Conservation (phyloP, 306 rosid species). For the Dryas octopetala region DNA sequence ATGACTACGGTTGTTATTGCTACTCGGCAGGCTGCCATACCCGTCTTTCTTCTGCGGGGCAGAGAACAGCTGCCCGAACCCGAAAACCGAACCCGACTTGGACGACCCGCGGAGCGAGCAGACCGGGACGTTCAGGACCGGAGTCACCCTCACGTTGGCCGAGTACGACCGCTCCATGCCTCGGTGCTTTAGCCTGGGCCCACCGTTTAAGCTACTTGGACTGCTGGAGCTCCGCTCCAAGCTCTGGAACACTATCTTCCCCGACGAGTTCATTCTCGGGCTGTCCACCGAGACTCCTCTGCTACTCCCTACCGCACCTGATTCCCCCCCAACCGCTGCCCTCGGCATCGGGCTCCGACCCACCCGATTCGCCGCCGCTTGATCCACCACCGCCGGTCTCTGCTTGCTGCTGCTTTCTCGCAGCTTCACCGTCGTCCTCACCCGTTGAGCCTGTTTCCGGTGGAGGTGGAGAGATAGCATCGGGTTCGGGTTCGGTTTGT, state of each 20-base stretch:
- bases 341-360: slow-evolving; percentile 66
- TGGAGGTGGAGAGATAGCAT: slow-evolving; percentile 38
- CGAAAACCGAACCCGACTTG: slow-evolving; percentile 76
- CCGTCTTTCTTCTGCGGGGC: slow-evolving; percentile 72
- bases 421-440: slow-evolving; percentile 56
- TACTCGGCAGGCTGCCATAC: slow-evolving; percentile 25
- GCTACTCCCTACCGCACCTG: slow-evolving; percentile 35
- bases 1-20: background rate
- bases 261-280: slow-evolving; percentile 92
- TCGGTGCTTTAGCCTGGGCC: slow-evolving; percentile 73
- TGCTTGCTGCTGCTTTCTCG: slow-evolving; percentile 28
- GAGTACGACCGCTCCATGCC: slow-evolving; percentile 98
- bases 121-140: slow-evolving; percentile 93
- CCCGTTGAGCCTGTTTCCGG: slow-evolving; percentile 32
- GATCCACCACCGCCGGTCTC: slow-evolving; percentile 34
- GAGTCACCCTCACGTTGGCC: slow-evolving; percentile 84
- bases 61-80: slow-evolving; percentile 81
- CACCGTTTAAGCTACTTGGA: slow-evolving; percentile 92
- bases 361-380: slow-evolving; percentile 17
- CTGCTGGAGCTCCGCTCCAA: slow-evolving; percentile 93
- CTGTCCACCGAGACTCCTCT: slow-evolving; percentile 90
- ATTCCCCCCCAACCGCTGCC: slow-evolving; percentile 26
- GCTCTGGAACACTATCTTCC: slow-evolving; percentile 90
- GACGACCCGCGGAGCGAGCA: slow-evolving; percentile 77
- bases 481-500: slow-evolving; percentile 43